Evolutionary conservation across 352 stramenopile species (phyloP), one percentile per base, ranked within the genome.

Genomic region (Globisporangium lucens): DNA sequence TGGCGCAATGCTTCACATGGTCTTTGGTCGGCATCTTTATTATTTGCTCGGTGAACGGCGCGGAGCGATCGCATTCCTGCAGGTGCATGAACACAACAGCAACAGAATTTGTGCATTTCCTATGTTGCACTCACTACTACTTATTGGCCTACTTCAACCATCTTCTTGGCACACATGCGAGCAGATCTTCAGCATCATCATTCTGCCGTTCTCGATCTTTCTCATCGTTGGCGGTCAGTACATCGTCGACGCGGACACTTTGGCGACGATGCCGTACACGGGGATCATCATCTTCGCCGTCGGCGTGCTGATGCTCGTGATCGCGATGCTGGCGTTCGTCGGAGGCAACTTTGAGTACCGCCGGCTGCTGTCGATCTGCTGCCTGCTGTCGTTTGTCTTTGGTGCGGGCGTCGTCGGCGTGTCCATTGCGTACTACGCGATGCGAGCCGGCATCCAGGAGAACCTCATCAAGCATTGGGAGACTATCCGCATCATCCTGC

Each of bases 331-430:
- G 13, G 75, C 83, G 9, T 94, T 94, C 65, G 71, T 91, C 46
- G 85, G 85, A 9, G 79, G 73, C 8, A 83, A 73, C 46, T 91
- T 94, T n/a, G 85, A 94, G 61, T 94, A 94, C 57, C 85, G 85
- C 22, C 80, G 83, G 2, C 73, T 93, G 43, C 75, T 93, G 36
- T 91, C 83, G 2, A 78, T 89, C 12, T 91, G 83, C 51, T 85
- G 85, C 56, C 65, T 89, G 66, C 64, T 91, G 12, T 89, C 85
- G 3, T 87, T 85, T 10, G 57, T 82, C 46, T 75, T 84, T 3
- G 83, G 77, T 4, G 70, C 76, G 5, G 65, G 76, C 20, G 71
- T 85, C n/a, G 65, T 91, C 7, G 82, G 80, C 2, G 24, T 89
- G 15, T 75, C 83, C 8, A 80, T 89, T 56, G 69, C 78, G 49